Evolutionary conservation across 2,329 filamentous ascomycete species (phyloP).

Genomic region (Xylariales sp.): DNA sequence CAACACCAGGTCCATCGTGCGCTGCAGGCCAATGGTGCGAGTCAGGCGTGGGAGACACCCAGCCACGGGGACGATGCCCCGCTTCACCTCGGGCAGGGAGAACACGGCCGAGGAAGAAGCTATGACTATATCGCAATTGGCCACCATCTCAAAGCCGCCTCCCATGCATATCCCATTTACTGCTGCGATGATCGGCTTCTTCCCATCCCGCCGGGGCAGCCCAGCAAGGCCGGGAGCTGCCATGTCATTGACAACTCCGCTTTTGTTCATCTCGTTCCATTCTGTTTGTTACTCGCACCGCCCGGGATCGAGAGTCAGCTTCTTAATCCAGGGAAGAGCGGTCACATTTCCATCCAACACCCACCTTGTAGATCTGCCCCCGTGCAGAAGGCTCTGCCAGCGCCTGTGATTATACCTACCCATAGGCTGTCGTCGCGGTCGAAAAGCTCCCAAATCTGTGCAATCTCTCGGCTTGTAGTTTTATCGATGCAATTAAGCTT

Average conservation of each 20-base stretch:
- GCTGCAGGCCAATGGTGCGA: not conserved
- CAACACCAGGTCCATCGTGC: not conserved
- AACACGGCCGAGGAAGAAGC: not conserved
- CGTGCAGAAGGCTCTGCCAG: not conserved
- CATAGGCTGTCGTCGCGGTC: not conserved
- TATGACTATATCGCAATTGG: not conserved
- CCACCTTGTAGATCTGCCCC: not conserved
- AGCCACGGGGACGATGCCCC: not conserved
- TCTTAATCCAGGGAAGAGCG: not conserved
- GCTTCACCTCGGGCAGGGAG: not conserved
- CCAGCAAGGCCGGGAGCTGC: not conserved
- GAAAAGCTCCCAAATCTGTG: not conserved
- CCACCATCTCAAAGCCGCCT: conserved; percentile 1
- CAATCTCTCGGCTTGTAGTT: not conserved
- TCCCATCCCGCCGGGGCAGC: not conserved
- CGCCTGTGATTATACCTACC: not conserved
- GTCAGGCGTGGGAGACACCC: not conserved
- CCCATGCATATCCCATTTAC: not conserved
- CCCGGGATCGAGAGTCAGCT: no score
- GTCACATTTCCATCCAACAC: not conserved
- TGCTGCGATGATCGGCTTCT: not conserved
- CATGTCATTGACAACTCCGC: not conserved
- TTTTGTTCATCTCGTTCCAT: not conserved
- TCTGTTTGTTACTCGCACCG: not conserved
- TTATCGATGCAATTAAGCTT: not conserved